phyloP scores from a whole-genome alignment of 768 basidiomycete genomes.

The Porpolomopsis calyptriformis region DNA sequence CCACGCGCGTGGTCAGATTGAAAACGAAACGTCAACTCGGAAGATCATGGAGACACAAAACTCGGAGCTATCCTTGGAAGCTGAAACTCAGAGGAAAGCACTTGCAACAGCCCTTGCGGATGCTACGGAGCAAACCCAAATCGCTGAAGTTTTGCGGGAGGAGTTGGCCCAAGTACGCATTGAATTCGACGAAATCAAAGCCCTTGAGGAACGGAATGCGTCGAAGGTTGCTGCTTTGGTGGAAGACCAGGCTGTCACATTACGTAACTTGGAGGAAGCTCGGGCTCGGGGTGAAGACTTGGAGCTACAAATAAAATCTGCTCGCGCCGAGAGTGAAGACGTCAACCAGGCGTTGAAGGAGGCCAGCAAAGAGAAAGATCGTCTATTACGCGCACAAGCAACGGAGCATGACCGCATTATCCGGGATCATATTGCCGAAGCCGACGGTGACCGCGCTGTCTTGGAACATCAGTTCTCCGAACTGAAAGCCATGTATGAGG shows the following conservation, averaged over 20 bases:
- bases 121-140: constrained; percentile 53
- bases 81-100: constrained; percentile 44
- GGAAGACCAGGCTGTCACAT: constrained; percentile 64
- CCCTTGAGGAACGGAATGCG: constrained; percentile 52
- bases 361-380: constrained; percentile 69
- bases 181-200: constrained; percentile 60
- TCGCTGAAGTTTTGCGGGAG: constrained; percentile 48
- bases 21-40: constrained; percentile 51
- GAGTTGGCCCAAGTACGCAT: constrained; percentile 50
- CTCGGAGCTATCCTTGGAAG: constrained; percentile 40
- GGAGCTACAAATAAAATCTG: constrained; percentile 61
- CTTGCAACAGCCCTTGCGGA: constrained; percentile 52
- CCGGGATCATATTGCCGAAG: constrained; percentile 84
- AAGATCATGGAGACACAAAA: constrained; percentile 58
- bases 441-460: constrained; percentile 88
- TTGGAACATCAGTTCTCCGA: constrained; percentile 81
- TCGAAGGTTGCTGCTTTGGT: constrained; percentile 54
- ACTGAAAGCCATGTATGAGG: constrained; percentile 51
- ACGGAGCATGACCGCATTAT: constrained; percentile 55
- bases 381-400: constrained; percentile 60
- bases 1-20: constrained; percentile 50
- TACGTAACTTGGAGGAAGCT: constrained; percentile 66
- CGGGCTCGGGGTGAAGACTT: constrained; percentile 64
- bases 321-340: constrained; percentile 61
- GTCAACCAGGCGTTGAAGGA: constrained; percentile 58